Base-by-base conservation (phyloP, 345 rosid genomes). In the Eucalyptus marginata region DNA sequence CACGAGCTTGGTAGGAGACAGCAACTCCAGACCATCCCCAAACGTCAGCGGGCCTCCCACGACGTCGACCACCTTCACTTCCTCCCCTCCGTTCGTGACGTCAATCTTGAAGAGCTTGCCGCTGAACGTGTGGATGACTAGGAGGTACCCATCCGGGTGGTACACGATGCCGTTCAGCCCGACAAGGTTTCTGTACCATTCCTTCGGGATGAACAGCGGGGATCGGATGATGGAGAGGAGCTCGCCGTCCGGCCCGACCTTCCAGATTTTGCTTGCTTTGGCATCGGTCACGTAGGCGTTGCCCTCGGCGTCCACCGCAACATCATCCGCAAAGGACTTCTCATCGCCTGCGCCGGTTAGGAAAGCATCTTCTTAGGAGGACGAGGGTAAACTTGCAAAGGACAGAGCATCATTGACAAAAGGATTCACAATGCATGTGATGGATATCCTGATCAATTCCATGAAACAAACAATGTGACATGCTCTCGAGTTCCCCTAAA, bases 241-340 rank as follows among this genome's bases (percentile, higher is more conserved):
- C 90, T 96, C 88, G 1, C 99, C 99, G 15, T 94, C 86, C 3
- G 84, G 92, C 24, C 96, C 95, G 12, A 97, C 96, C 89, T 93
- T 93, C 99, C 98, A 97, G 12, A 97, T 93, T 90, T 95, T 95
- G 88, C 93, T 94, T 5, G 83, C 94, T 90, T 89, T 94, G 29
- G 91, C 96, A 87, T 97, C 99, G 0, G 99, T 96, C 5, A 97
- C 94, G 83, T 97, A 97, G 5, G 97, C 95, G 87, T 93, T 94
- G 44, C 99, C 99, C 86, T 94, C 91, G 86, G 92, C 90, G 64
- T 97, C 99, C 2, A 96, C 91, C 1, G 96, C 97, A 12, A 96
- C 97, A 88, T 97, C 99, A 43, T 97, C 97, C 25, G 99, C 99
- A 29, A 94, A 93, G 33, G 97, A 86, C 89, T 93, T 97, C 92